Conservation (phyloP, 768 basidiomycete species). For the Pisolithus sp. region DNA sequence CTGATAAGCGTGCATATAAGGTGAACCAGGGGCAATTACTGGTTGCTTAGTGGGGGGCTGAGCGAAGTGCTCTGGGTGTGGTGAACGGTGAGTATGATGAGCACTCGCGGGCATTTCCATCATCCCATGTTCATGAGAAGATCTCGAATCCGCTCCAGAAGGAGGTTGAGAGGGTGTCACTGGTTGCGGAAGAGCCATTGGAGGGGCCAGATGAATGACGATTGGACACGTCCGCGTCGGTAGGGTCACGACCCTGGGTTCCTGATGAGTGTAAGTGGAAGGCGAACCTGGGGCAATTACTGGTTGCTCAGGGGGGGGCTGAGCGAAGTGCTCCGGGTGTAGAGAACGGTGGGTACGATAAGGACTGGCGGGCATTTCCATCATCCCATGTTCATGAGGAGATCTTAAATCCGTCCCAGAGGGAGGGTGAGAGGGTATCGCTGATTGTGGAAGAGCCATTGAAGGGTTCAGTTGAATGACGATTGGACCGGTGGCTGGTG, state of each 20-base stretch:
- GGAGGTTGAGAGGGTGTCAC: slow-evolving; percentile 9
- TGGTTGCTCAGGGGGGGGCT: too few relatives aligned
- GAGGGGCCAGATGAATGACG: slow-evolving; percentile 14
- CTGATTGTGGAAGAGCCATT: background rate
- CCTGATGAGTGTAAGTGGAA: slow-evolving; percentile 18
- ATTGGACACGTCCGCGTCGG: too few relatives aligned
- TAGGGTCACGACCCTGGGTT: slow-evolving; percentile 5
- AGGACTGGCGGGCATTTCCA: background rate
- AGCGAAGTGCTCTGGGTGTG: background rate
- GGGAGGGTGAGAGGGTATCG: slow-evolving; percentile 9
- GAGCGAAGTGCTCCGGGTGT: background rate
- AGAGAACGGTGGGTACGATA: slow-evolving; percentile 16
- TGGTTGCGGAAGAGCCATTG: background rate
- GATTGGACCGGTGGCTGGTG: slow-evolving; percentile 6
- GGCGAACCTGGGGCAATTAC: slow-evolving; percentile 13
- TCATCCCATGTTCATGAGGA: slow-evolving; percentile 5
- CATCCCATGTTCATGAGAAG: slow-evolving; percentile 2
- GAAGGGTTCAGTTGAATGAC: slow-evolving; percentile 13
- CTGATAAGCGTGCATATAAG: slow-evolving; percentile 19
- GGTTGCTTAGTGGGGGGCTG: background rate
- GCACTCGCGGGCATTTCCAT: background rate
- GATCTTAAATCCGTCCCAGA: too few relatives aligned
- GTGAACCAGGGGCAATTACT: slow-evolving; percentile 11
- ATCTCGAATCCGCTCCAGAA: slow-evolving; percentile 8
- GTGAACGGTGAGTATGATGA: slow-evolving; percentile 15